Conservation (phyloP, 805 yeast species). For the Naumovozyma castellii region DNA sequence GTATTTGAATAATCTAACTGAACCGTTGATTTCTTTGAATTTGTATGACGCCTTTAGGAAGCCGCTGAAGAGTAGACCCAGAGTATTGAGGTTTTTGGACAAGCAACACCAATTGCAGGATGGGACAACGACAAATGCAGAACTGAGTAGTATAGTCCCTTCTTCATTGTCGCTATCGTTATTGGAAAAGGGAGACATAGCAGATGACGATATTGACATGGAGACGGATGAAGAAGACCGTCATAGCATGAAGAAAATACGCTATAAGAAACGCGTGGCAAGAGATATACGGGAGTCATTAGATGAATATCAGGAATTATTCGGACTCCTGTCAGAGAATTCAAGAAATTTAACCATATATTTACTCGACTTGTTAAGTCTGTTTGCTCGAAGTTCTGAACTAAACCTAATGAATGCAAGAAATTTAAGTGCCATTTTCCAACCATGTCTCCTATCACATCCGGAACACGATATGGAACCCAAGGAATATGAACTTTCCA, state of each 20-base stretch:
- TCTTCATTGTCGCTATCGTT: too few species aligned
- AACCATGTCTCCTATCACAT: constrained; percentile 85
- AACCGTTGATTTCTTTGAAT: constrained; percentile 75
- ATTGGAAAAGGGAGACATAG: background rate
- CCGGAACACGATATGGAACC: constrained; percentile 85
- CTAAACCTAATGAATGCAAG: constrained; percentile 82
- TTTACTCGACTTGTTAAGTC: constrained; percentile 71
- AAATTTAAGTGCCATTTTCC: constrained; percentile 89
- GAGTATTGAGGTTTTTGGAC: constrained; percentile 55
- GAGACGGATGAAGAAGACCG: constrained; percentile 9
- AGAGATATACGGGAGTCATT: constrained; percentile 59
- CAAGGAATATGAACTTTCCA: constrained; percentile 75
- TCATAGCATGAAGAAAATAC: constrained; percentile 31
- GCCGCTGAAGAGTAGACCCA: constrained; percentile 50
- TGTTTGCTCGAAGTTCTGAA: constrained; percentile 65
- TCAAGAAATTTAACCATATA: constrained; percentile 75
- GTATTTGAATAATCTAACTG: constrained; percentile 76
- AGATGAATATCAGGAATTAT: constrained; percentile 55
- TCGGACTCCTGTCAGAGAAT: constrained; percentile 57
- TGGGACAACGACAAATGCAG: constrained; percentile 15
- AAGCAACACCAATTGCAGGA: constrained; percentile 30
- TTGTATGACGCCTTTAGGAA: constrained; percentile 67
- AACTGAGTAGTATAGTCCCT: too few species aligned
- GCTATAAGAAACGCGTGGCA: constrained; percentile 46
- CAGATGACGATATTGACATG: background rate